Evolutionary conservation across 2,329 filamentous ascomycete genomes (phyloP).

Genomic region (Fusarium neocosmosporiellum): DNA sequence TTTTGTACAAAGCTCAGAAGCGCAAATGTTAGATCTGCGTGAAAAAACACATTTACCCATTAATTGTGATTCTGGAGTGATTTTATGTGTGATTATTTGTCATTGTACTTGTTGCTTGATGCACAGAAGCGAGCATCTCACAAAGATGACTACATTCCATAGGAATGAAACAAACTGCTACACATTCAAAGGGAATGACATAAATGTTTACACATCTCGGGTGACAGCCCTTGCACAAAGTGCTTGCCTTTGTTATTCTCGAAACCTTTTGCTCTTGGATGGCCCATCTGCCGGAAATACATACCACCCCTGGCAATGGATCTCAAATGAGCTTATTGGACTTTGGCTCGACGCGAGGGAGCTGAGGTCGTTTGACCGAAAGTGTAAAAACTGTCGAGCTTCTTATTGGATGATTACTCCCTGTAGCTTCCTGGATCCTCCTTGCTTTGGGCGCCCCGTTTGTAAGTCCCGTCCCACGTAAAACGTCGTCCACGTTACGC

Average conservation of each 20-base stretch:
- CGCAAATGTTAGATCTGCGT: not conserved
- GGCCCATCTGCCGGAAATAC: not conserved
- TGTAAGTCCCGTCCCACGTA: not conserved
- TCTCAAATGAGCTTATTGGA: conserved; percentile 11
- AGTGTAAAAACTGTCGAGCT: not conserved
- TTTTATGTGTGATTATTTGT: not conserved
- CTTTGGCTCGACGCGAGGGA: conserved; percentile 3
- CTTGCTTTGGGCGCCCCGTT: not conserved
- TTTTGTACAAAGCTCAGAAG: not conserved
- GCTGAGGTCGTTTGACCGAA: not conserved
- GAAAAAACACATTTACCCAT: not conserved
- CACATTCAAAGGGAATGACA: not conserved
- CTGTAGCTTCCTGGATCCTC: not conserved
- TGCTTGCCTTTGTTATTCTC: not conserved
- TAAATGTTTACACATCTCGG: not conserved
- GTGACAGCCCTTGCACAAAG: not conserved
- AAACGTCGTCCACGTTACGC: not conserved
- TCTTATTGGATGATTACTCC: not conserved
- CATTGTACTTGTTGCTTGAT: not conserved
- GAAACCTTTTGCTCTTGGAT: not conserved
- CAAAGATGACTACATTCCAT: not conserved
- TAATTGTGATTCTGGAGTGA: not conserved
- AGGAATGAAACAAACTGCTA: not conserved
- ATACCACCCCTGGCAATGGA: not conserved
- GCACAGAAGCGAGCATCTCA: not conserved